These are phyloP conservation scores for Camellia granthamiana DNA, from an alignment of 148 eudicot genomes.

Conservation along the genomic window DNA sequence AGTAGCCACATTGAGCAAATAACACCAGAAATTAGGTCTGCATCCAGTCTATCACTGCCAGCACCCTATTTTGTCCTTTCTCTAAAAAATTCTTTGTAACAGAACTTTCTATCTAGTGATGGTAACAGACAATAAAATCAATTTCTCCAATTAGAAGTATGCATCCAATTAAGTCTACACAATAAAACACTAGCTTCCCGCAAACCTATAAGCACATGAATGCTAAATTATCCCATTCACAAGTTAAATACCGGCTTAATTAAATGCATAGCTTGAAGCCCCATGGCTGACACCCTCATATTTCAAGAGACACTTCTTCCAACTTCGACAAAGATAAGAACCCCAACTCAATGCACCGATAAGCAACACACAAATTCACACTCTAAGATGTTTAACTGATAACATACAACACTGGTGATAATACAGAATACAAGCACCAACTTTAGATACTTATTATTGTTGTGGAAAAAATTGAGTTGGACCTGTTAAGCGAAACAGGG, in stretches of 20 bases:
- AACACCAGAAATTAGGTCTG: too few species aligned
- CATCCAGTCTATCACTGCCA: too few species aligned
- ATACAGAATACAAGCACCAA: neutral
- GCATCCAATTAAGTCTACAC: too few species aligned
- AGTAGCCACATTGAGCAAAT: too few species aligned
- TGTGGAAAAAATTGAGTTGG: conserved; percentile 1
- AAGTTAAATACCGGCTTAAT: too few species aligned
- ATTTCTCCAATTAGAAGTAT: too few species aligned
- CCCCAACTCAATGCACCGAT: neutral
- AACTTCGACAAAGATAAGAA: neutral
- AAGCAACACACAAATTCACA: neutral
- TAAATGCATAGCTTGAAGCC: neutral
- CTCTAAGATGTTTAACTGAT: neutral
- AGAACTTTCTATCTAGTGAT: neutral
- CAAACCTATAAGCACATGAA: too few species aligned
- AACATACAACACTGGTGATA: neutral
- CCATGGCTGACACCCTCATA: neutral
- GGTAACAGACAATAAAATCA: neutral
- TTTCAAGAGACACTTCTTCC: neutral
- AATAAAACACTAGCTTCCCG: too few species aligned
- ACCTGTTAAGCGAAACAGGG: conserved; percentile 97
- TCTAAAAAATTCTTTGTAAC: too few species aligned
- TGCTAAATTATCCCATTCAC: too few species aligned
- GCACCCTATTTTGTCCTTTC: neutral
- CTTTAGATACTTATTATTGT: neutral